Base-by-base conservation (phyloP, 139 green algal genomes). In the Volvox africanus region DNA sequence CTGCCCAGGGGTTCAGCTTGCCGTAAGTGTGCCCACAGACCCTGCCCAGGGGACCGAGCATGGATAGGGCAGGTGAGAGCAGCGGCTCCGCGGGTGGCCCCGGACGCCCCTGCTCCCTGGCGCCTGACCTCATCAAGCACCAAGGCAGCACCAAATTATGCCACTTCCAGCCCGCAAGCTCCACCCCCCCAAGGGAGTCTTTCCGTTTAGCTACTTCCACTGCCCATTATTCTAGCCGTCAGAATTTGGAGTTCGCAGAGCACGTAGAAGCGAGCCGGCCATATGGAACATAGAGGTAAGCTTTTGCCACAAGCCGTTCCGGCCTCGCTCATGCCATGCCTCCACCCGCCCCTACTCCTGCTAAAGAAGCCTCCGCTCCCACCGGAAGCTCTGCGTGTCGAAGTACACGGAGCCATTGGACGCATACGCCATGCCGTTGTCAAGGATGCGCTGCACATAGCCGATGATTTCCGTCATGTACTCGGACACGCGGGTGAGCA, bases 341-440 rank as follows among this genome's bases (percentile, higher is more conserved):
- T 55, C 44, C 44, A 9, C 44, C 5, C 5, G 44, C 44, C 44
- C 44, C 44, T 55, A 55, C 44, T 55, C 44, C 44, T 55, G 44
- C 44, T 55, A 55, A 55, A 55, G n/a, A 55, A 55, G 32, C 32
- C 32, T 18, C 75, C 33, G 2, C 32, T 32, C 83, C 30, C 69
- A 98, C 96, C 92, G 95, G 95, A 99, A 99, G 21, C 94, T 94
- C 24, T 91, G 65, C 6, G 97, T 99, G 95, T 99, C 97, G 93
- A 99, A 99, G 94, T 99, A 99, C 22, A 99, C 97, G n/a, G 92
- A 97, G 71, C 96, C 96, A 84, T 98, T 96, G 83, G 77, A 87
- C 65, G 90, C 94, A 91, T 99, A 99, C n/a, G 96, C 98, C 89
- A 99, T 96, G 61, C 97, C 97, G 76, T 97, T 97, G 80, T 93